These are phyloP conservation scores for Pulchroboletus neoregius DNA, from an alignment of 1,284 basidiomycete genomes.

Conservation along the genomic window DNA sequence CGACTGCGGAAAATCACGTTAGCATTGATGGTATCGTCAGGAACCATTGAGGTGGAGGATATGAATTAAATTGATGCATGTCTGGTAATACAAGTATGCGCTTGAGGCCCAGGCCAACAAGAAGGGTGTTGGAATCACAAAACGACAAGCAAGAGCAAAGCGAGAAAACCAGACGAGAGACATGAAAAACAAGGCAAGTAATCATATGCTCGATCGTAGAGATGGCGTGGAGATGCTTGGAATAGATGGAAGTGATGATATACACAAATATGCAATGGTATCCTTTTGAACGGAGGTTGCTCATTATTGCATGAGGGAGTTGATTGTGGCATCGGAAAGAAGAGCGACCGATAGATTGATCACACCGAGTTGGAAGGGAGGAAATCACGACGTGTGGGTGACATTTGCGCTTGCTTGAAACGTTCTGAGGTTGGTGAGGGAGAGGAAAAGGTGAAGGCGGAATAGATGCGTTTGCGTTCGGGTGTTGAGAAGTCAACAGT, in stretches of 20 bases:
- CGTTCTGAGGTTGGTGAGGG: slow-evolving; percentile 58
- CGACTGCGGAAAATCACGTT: slow-evolving; percentile 11
- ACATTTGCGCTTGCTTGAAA: slow-evolving; percentile 36
- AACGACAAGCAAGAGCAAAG: slow-evolving; percentile 29
- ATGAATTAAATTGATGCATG: slow-evolving; percentile 33
- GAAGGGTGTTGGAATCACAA: slow-evolving; percentile 26
- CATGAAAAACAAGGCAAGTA: slow-evolving; percentile 21
- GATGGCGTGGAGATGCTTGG: slow-evolving; percentile 29
- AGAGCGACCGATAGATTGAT: slow-evolving; percentile 3
- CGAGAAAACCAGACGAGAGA: slow-evolving; percentile 29
- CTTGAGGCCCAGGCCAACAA: slow-evolving; percentile 29
- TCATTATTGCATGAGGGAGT: slow-evolving; percentile 8
- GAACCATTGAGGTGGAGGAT: slow-evolving; percentile 5
- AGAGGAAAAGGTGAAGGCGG: slow-evolving; percentile 72
- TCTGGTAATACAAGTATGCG: slow-evolving; percentile 33
- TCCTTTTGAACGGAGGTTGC: slow-evolving; percentile 20
- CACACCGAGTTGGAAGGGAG: slow-evolving; percentile 14
- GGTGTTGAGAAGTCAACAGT: slow-evolving; percentile 56
- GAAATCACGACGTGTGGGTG: slow-evolving; percentile 15
- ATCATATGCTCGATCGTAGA: slow-evolving; percentile 25
- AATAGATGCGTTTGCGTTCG: slow-evolving; percentile 63
- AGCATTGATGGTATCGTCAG: slow-evolving; percentile 5
- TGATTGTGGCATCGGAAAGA: neutral
- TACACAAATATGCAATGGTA: slow-evolving; percentile 36
- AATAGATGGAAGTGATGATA: slow-evolving; percentile 35